Percentiles rank a stretch among this genome's conserved stretches.
These are phyloP conservation scores for Tricholoma sp. DNA, from an alignment of 768 basidiomycete species.

Conservation along the genomic window DNA sequence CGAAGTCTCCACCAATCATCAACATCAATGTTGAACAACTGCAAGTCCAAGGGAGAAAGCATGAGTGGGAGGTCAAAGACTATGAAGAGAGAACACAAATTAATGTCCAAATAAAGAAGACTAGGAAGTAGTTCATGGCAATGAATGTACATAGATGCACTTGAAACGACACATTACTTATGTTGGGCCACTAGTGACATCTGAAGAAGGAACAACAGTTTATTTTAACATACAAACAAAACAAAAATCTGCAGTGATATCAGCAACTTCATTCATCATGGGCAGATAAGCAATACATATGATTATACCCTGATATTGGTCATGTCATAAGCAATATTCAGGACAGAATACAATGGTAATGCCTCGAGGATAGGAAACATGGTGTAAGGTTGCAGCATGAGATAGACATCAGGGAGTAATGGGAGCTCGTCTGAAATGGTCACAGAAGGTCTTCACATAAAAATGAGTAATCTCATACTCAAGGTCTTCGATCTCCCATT, in stretches of 20 bases:
- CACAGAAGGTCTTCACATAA: too few species aligned
- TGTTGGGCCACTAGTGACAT: background rate
- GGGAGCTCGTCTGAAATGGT: too few species aligned
- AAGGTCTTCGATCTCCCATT: too few species aligned
- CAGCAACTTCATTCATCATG: background rate
- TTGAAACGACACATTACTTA: background rate
- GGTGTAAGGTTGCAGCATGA: too few species aligned
- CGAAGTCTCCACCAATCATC: background rate
- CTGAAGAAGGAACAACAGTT: background rate
- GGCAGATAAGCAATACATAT: background rate
- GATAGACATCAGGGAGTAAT: too few species aligned
- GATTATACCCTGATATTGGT: background rate
- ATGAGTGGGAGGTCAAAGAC: too few species aligned
- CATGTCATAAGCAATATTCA: too few species aligned
- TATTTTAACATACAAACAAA: background rate
- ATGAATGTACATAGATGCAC: background rate
- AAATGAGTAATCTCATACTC: too few species aligned
- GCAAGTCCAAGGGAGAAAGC: background rate
- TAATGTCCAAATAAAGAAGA: background rate
- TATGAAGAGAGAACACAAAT: background rate
- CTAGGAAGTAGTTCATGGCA: background rate
- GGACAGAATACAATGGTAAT: too few species aligned
- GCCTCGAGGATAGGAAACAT: too few species aligned
- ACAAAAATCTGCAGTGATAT: background rate
- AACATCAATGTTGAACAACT: background rate